Evolutionary conservation across 495 filamentous ascomycete species (phyloP).

Genomic region (Neurospora discreta): DNA sequence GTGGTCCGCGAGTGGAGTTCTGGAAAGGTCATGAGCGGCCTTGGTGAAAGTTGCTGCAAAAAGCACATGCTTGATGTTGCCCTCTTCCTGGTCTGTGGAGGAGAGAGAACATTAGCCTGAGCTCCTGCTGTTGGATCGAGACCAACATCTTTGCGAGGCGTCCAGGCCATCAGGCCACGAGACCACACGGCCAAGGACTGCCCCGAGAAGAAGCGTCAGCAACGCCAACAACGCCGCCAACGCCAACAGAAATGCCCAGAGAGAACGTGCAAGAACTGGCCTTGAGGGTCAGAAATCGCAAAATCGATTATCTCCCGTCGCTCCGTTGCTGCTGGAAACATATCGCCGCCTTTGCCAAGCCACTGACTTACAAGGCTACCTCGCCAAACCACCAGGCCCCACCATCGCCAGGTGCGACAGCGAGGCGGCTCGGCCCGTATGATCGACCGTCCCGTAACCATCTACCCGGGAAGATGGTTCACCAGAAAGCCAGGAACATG

Average conservation of each 20-base stretch:
- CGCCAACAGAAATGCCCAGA: constrained; percentile 56
- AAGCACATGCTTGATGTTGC: constrained; percentile 72
- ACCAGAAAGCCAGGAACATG: not conserved
- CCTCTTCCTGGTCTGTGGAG: constrained; percentile 59
- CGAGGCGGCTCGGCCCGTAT: constrained; percentile 3
- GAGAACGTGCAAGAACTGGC: constrained; percentile 62
- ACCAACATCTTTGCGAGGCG: not conserved
- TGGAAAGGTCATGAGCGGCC: constrained; percentile 59
- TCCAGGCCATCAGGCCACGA: constrained; percentile 14
- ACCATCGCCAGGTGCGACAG: constrained; percentile 53
- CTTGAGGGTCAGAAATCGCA: constrained; percentile 11
- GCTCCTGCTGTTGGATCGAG: not conserved
- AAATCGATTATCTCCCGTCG: constrained; percentile 43
- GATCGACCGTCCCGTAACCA: not conserved
- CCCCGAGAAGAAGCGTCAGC: not conserved
- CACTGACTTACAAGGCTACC: not conserved
- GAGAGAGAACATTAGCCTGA: constrained; percentile 7
- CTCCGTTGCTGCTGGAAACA: too few relatives aligned
- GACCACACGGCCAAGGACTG: constrained; percentile 43
- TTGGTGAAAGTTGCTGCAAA: constrained; percentile 91
- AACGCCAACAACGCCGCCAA: not conserved
- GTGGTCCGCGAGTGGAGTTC: not conserved
- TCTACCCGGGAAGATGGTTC: not conserved
- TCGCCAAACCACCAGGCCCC: constrained; percentile 43
- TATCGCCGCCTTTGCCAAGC: not conserved